Conservation (phyloP, 2,329 filamentous ascomycete genomes). For the Teratosphaeriaceae sp. region DNA sequence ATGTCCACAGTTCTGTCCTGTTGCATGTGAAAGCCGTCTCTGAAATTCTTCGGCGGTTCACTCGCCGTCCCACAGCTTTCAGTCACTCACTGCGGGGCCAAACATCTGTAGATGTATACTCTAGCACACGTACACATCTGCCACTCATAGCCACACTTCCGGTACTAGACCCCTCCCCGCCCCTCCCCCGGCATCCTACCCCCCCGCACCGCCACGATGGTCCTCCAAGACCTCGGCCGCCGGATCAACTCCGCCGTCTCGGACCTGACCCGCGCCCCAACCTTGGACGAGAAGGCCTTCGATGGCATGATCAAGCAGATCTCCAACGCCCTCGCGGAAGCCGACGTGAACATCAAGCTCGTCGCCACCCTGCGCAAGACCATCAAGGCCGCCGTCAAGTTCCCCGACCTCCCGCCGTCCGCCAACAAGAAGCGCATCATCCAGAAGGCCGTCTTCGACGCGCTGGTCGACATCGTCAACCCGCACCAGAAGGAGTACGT, state of each 20-base stretch:
- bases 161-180: background rate
- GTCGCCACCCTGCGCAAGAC: slow-evolving; percentile 88
- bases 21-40: background rate
- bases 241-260: slow-evolving; percentile 96
- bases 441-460: slow-evolving; percentile 95
- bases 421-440: slow-evolving; percentile 99
- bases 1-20: background rate
- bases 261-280: slow-evolving; percentile 84
- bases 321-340: slow-evolving; percentile 87
- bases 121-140: too few species aligned
- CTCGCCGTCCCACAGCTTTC: background rate
- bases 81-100: too few species aligned
- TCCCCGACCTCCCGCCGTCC: slow-evolving; percentile 81
- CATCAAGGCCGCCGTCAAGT: slow-evolving; percentile 85
- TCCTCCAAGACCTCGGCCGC: slow-evolving; percentile 96
- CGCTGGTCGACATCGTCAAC: slow-evolving; percentile 91
- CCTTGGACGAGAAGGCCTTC: slow-evolving; percentile 97
- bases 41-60: background rate
- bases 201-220: slow-evolving; percentile 54
- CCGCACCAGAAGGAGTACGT: slow-evolving; percentile 94
- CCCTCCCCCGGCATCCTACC: background rate
- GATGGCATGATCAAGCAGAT: slow-evolving; percentile 99
- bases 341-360: slow-evolving; percentile 94
- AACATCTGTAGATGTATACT: too few species aligned
- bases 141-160: too few species aligned